These are phyloP conservation scores for Beauveria brongniartii DNA, from an alignment of 2,329 filamentous ascomycete genomes.

Conservation along the genomic window DNA sequence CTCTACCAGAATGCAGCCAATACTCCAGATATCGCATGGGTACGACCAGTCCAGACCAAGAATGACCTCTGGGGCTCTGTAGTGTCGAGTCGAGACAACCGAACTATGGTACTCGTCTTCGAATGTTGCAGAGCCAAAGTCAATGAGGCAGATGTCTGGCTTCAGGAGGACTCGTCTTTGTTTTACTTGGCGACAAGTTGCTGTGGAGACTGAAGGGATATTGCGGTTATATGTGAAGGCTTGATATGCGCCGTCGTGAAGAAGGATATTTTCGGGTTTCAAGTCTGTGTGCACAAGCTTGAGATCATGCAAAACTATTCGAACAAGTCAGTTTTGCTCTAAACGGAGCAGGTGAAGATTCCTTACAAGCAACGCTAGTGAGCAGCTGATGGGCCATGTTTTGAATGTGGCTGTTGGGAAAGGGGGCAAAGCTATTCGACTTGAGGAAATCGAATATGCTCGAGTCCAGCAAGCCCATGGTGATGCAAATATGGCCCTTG, in stretches of 20 bases:
- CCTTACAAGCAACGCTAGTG: constrained; percentile 13
- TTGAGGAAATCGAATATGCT: constrained; percentile 12
- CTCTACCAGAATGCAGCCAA: constrained; percentile 64
- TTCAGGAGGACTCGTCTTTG: constrained; percentile 58
- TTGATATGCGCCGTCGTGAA: constrained; percentile 58
- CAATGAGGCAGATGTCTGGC: constrained; percentile 62
- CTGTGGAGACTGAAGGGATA: constrained; percentile 59
- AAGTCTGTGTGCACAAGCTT: constrained; percentile 90
- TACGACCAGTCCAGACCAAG: constrained; percentile 64
- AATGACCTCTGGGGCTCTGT: constrained; percentile 63
- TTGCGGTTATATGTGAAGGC: constrained; percentile 64
- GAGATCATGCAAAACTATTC: constrained; percentile 80
- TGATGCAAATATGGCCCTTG: constrained; percentile 11
- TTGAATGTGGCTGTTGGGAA: constrained; percentile 11
- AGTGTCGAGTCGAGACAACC: constrained; percentile 62
- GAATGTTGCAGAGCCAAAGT: constrained; percentile 65
- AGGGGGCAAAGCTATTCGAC: constrained; percentile 8
- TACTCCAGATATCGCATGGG: constrained; percentile 67
- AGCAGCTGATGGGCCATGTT: constrained; percentile 11
- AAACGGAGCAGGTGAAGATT: neutral
- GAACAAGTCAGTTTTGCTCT: constrained; percentile 13
- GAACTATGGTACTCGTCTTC: constrained; percentile 67
- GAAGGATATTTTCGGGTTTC: constrained; percentile 63
- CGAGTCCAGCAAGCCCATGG: constrained; percentile 9
- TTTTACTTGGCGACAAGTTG: constrained; percentile 50